Conservation (phyloP, 2,329 filamentous ascomycete genomes). For the Dothiorella sarmentorum region DNA sequence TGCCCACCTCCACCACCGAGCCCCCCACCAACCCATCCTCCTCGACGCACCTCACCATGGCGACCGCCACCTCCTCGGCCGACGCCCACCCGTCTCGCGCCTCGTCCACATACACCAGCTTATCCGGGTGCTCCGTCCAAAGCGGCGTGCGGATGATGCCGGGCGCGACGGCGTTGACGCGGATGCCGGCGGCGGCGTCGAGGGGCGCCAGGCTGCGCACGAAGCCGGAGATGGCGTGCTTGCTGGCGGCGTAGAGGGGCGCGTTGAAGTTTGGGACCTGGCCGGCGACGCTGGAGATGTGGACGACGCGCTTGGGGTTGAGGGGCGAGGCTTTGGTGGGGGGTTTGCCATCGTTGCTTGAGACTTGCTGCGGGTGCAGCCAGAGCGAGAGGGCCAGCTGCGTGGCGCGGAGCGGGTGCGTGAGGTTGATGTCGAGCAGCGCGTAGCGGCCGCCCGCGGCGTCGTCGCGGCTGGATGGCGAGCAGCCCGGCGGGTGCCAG, state of each 20-base stretch:
- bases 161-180: slow-evolving; percentile 59
- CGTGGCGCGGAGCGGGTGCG: slow-evolving; percentile 46
- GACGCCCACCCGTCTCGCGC: slow-evolving; percentile 55
- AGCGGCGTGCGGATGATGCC: slow-evolving; percentile 60
- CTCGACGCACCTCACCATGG: slow-evolving; percentile 56
- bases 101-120: slow-evolving; percentile 50
- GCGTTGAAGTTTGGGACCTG: slow-evolving; percentile 37
- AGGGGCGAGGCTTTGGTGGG: slow-evolving; percentile 30
- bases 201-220: slow-evolving; percentile 51
- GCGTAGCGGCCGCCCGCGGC: slow-evolving; percentile 31
- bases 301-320: slow-evolving; percentile 47
- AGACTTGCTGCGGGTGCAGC: slow-evolving; percentile 33
- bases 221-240: slow-evolving; percentile 46
- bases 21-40: slow-evolving; percentile 44
- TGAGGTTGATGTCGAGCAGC: slow-evolving; percentile 46
- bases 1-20: slow-evolving; percentile 55
- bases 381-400: slow-evolving; percentile 48
- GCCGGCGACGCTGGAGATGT: slow-evolving; percentile 45
- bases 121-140: slow-evolving; percentile 61
- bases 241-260: slow-evolving; percentile 46
- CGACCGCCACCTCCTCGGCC: slow-evolving; percentile 58
- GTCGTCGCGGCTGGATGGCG: slow-evolving; percentile 33
- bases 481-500: slow-evolving; percentile 45
- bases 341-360: too few species aligned
- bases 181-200: slow-evolving; percentile 49